Percentiles rank a stretch among this genome's conserved stretches.
phyloP scores from a whole-genome alignment of 805 yeast species.

The Pichia scutulata region DNA sequence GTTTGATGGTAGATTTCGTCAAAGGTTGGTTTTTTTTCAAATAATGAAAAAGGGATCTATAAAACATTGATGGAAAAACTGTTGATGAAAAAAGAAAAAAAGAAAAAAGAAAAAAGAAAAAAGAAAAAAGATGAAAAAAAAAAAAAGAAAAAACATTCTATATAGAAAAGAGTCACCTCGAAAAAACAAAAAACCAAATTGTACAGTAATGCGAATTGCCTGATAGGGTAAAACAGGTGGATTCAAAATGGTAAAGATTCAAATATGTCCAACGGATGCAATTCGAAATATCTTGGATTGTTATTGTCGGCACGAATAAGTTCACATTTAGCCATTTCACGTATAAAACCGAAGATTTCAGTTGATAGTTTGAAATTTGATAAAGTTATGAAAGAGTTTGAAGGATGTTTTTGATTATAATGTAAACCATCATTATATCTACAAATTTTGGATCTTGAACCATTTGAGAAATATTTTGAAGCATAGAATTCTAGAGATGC shows the following conservation, averaged over 20 bases:
- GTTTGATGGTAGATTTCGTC: background rate
- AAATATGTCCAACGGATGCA: slow-evolving; percentile 2
- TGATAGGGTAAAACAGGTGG: background rate
- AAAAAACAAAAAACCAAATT: no score
- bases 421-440: slow-evolving; percentile 18
- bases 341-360: slow-evolving; percentile 23
- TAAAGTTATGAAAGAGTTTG: slow-evolving; percentile 17
- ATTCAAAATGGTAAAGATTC: background rate
- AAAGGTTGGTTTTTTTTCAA: no score
- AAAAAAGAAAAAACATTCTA: background rate
- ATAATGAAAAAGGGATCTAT: no score
- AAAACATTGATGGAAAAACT: background rate
- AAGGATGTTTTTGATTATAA: slow-evolving; percentile 17
- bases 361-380: slow-evolving; percentile 10
- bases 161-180: no score
- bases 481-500: slow-evolving; percentile 21
- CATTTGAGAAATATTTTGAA: slow-evolving; percentile 18
- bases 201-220: background rate
- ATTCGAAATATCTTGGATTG: slow-evolving; percentile 4
- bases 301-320: background rate
- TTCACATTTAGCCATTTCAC: slow-evolving; percentile 22
- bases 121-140: background rate
- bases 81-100: background rate
- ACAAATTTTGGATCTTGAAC: slow-evolving; percentile 18
- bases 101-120: background rate